Evolutionary conservation across 306 rosid species (phyloP), one percentile per base, ranked within the genome.

Genomic region (Trifolium subterraneum): DNA sequence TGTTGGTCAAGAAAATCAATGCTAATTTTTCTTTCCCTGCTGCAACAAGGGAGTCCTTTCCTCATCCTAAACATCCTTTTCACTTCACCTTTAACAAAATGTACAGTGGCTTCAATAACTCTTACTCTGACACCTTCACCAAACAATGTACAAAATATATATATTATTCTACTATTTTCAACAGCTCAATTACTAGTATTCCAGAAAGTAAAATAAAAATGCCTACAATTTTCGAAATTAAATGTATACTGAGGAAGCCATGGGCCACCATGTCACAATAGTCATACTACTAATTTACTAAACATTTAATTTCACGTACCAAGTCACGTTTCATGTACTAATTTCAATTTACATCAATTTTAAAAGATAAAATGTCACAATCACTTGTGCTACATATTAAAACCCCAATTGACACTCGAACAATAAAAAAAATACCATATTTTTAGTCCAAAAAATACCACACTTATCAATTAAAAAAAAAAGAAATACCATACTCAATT

Each of bases 1-100:
- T 86, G 94, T 7, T 88, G 93, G 31, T 94, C 91, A 76, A 87
- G 93, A 76, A 87, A 78, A 86, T 94, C 98, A 18, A 87, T 58
- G 90, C 98, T 94, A 54, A 82, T 38, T 67, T 85, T 90, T 74
- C 81, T 80, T 77, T 82, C 88, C 35, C 86, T 79, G 47, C 72
- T 71, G 85, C 98, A 94, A 86, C 97, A 94, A 72, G 83, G 87
- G 38, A 93, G 84, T 55, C 94, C 84, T 79, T 85, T 80, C 70
- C 85, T 85, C 94, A 94, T 83, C 58, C 19, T 80, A 79, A 78
- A 69, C 81, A 70, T 88, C 81, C 8, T 36, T 38, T 71, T 52
- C 58, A 1, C 48, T 71, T 52, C 58, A 1, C 48, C 55, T 78
- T 56, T 73, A 3, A 6, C 41, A 15, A 33, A 33, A 51, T 33